Evolutionary conservation across 2,329 filamentous ascomycete genomes (phyloP), one percentile per base, ranked within the genome.

Genomic region (Lachnellula occidentalis): DNA sequence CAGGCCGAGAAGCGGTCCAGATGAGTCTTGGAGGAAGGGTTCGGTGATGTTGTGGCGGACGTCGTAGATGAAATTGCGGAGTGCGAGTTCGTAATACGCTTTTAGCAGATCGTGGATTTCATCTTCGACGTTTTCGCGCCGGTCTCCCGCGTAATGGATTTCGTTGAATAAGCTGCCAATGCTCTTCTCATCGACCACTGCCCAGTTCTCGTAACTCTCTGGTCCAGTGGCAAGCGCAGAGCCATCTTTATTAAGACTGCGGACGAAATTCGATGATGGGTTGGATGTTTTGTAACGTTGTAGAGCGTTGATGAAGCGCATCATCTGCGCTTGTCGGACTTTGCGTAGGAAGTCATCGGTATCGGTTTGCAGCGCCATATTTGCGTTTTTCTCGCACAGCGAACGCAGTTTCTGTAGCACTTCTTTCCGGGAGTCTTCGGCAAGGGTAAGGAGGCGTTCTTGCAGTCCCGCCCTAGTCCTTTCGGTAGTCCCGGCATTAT

Each of bases 51-150:
- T 53, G 8, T 59, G 55, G 5, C 58, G 64, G 21, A 67, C 53
- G 42, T 66, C 52, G 1, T 60, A 59, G 15, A 70, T 64, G 17
- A 69, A 70, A 1, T 63, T 53, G 3, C 70, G 59, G 5, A 71
- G 41, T 0, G 65, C 53, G 9, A 71, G 70, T 61, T 72, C 60
- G 41, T 73, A 73, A 17, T 73, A 73, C 0, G 69, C 68, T 34
- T 69, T 71, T 9, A 73, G 58, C 1, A 71, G 56, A 34, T 73
- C 71, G 31, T 73, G 70, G 0, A 73, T 66, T 15, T 71, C 68
- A 5, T 69, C 43, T 9, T 65, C 53, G 50, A 68, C 70, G 37
- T 70, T 72, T 7, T 65, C 57, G 7, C 31, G n/a, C 1, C 53
- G 34, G 54, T 59, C 19, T 45, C 45, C 36, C 27, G 50, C 31